Evolutionary conservation across 768 basidiomycete genomes (phyloP).

Genomic region (Nevesoporus exiguus): DNA sequence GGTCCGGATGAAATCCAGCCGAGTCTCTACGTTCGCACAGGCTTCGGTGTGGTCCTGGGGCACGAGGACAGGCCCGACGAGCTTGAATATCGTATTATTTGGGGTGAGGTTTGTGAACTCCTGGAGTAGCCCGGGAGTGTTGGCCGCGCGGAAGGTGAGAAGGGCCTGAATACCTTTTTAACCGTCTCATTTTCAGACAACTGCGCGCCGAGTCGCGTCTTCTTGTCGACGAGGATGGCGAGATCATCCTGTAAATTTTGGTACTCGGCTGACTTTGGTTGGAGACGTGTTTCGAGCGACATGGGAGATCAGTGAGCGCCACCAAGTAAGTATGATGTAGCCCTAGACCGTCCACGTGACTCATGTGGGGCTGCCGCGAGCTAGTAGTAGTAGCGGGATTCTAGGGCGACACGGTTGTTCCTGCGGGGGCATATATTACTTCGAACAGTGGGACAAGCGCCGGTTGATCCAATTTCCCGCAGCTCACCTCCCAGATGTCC

Average conservation of each 20-base stretch:
- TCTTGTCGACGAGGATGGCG: slow-evolving; percentile 67
- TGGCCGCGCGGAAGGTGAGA: background rate
- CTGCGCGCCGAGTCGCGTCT: slow-evolving; percentile 88
- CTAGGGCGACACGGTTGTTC: slow-evolving; percentile 13
- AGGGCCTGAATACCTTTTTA: slow-evolving; percentile 58
- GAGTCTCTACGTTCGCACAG: slow-evolving; percentile 81
- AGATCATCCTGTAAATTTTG: slow-evolving; percentile 80
- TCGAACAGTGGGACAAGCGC: background rate
- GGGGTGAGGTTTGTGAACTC: slow-evolving; percentile 76
- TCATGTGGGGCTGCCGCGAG: background rate
- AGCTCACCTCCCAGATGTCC: slow-evolving; percentile 17
- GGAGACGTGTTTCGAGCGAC: slow-evolving; percentile 59
- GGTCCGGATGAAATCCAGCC: slow-evolving; percentile 80
- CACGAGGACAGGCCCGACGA: slow-evolving; percentile 86
- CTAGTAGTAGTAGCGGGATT: too few species aligned
- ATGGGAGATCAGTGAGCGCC: slow-evolving; percentile 31
- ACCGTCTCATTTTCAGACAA: slow-evolving; percentile 89
- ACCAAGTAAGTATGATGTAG: slow-evolving; percentile 6
- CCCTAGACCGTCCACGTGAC: slow-evolving; percentile 9
- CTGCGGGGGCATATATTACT: background rate
- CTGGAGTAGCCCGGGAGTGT: slow-evolving; percentile 38
- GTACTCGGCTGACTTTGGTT: slow-evolving; percentile 68
- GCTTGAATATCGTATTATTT: slow-evolving; percentile 83
- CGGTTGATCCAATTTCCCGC: background rate
- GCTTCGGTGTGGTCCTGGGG: slow-evolving; percentile 88